Evolutionary conservation across 2,329 filamentous ascomycete species (phyloP), one percentile per base, ranked within the genome.

Genomic region (Plenodomus lindquistii): DNA sequence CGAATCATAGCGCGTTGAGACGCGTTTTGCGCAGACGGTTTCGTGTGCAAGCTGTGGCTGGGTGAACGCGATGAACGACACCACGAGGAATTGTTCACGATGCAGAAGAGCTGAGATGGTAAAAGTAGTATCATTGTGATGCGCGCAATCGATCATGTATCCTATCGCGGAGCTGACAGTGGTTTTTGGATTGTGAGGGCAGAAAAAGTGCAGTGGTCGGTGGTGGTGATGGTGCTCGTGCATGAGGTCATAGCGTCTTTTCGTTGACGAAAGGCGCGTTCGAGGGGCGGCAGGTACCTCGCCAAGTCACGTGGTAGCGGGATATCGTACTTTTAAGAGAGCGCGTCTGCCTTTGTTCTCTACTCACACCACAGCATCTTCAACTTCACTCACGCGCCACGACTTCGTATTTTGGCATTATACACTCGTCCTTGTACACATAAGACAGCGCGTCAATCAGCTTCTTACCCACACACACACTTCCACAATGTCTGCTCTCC

Each of bases 401-500:
- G 24, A 53, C 54, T n/a, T 39, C 54, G 49, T 54, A 55, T 54
- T 47, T 51, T 60, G 62, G 44, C 18, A 57, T 41, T 50, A 39
- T 29, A 46, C 55, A 47, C 51, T 55, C 39, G 37, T 39, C 52
- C 42, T 46, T 60, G 42, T 41, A 34, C 41, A 50, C 27, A 44
- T 36, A 44, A 42, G 44, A 48, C 48, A 52, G 42, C 37, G 38
- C 42, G 44, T 29, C 31, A 52, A 45, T 40, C 29, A 34, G 47
- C 48, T 53, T 50, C 55, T 51, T 55, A 50, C 43, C 39, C 27
- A 31, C 11, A 31, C 27, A 31, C 27, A 24, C 22, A 24, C 22
- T n/a, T n/a, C 48, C 55, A 65, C 79, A 83, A 94, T 95, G 90
- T 83, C 89, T 75, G 78, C 87, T 56, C 81, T 93, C 36, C 59